Percentiles rank a stretch among this genome's conserved stretches.
phyloP scores from a whole-genome alignment of 306 rosid genomes.

The Calophaca sinica region DNA sequence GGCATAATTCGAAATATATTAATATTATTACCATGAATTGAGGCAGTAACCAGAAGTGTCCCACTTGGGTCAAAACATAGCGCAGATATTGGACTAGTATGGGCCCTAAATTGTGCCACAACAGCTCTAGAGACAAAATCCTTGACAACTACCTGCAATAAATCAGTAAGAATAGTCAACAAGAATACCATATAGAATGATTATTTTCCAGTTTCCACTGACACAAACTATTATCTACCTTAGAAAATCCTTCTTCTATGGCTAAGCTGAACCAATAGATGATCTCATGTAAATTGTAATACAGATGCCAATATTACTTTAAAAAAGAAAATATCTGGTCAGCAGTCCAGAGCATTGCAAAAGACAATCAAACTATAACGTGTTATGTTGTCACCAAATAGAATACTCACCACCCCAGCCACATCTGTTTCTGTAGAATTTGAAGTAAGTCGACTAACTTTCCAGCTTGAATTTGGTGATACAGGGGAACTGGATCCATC shows the following conservation, averaged over 20 bases:
- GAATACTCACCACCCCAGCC: slow-evolving; percentile 89
- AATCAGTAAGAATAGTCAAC: slow-evolving; percentile 40
- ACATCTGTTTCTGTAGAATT: slow-evolving; percentile 71
- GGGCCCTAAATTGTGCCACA: slow-evolving; percentile 88
- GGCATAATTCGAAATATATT: slow-evolving; percentile 90
- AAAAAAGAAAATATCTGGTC: slow-evolving; percentile 50
- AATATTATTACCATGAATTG: slow-evolving; percentile 86
- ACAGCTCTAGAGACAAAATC: slow-evolving; percentile 79
- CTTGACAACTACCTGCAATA: slow-evolving; percentile 84
- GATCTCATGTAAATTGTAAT: slow-evolving; percentile 59
- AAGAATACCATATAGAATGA: slow-evolving; percentile 26
- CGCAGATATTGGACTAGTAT: slow-evolving; percentile 89
- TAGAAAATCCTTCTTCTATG: slow-evolving; percentile 56
- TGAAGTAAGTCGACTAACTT: slow-evolving; percentile 74
- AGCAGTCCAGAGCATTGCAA: slow-evolving; percentile 45
- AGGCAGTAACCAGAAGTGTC: slow-evolving; percentile 88
- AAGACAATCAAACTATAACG: slow-evolving; percentile 40
- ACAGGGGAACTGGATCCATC: slow-evolving; percentile 94
- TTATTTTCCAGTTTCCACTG: slow-evolving; percentile 40
- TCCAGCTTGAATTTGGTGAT: slow-evolving; percentile 80
- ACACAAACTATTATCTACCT: slow-evolving; percentile 54
- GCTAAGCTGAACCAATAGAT: slow-evolving; percentile 55
- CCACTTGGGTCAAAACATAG: slow-evolving; percentile 95
- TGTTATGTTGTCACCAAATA: slow-evolving; percentile 40
- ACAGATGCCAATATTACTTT: slow-evolving; percentile 51